Evolutionary conservation across 2,329 filamentous ascomycete genomes (phyloP).

Genomic region (Trichoderma oligosporum): DNA sequence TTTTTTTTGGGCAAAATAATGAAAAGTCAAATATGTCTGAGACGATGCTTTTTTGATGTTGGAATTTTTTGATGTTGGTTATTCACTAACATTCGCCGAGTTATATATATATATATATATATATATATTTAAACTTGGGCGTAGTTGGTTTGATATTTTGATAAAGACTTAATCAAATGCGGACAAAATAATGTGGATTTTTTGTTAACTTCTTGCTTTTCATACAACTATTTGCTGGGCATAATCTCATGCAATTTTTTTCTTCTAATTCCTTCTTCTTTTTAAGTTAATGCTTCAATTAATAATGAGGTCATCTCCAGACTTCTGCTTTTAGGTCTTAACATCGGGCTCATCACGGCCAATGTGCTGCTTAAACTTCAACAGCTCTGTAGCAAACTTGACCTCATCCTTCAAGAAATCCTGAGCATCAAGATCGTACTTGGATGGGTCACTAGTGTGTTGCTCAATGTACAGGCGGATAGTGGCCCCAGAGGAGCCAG

Average conservation of each 20-base stretch:
- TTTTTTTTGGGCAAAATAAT: background rate
- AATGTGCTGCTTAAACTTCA: constrained; percentile 92
- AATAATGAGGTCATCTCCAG: background rate
- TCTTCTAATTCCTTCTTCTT: background rate
- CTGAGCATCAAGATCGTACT: constrained; percentile 79
- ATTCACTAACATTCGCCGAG: no score
- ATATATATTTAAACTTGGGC: background rate
- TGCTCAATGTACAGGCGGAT: constrained; percentile 97
- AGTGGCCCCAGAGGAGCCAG: constrained; percentile 89
- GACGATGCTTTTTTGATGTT: background rate
- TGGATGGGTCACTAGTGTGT: constrained; percentile 77
- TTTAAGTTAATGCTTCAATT: constrained; percentile 2
- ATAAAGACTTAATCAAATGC: background rate
- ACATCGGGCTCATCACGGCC: constrained; percentile 92
- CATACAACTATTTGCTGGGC: constrained; percentile 9
- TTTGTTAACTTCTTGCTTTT: constrained; percentile 3
- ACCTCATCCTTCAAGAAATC: constrained; percentile 92
- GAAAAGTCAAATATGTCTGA: no score
- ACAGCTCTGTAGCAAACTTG: constrained; percentile 73
- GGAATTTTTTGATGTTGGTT: no score
- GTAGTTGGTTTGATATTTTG: background rate
- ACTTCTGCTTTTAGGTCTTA: constrained; percentile 64
- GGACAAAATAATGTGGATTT: background rate
- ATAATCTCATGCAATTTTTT: constrained; percentile 7
- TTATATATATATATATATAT: no score